Conservation (phyloP, 176 grass and related monocot genomes). For the Oryza meridionalis region DNA sequence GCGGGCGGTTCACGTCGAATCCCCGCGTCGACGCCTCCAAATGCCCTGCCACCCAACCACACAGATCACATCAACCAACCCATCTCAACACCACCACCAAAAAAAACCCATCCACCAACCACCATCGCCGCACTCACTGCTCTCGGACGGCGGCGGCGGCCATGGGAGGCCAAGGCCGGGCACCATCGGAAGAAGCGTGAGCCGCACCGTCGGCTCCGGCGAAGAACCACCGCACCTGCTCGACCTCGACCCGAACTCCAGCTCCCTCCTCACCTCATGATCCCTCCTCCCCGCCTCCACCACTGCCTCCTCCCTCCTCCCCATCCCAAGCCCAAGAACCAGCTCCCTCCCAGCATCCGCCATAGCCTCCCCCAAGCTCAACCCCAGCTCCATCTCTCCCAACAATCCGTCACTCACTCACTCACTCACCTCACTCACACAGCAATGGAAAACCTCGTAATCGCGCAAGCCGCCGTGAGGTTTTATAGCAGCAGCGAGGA, state of each 20-base stretch:
- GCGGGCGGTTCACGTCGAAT: constrained; percentile 83
- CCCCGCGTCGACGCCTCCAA: constrained; percentile 58
- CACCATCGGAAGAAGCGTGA: constrained; percentile 56
- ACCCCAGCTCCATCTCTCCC: constrained; percentile 67
- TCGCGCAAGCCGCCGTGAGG: constrained; percentile 10
- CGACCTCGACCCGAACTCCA: constrained; percentile 25
- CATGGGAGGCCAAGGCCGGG: constrained; percentile 57
- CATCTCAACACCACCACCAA: not conserved
- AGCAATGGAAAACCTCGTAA: constrained; percentile 23
- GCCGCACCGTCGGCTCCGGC: constrained; percentile 55
- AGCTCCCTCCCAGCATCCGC: constrained; percentile 59
- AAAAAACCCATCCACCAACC: not conserved
- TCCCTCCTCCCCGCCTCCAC: not conserved
- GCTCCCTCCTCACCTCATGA: constrained; percentile 16
- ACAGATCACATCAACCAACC: constrained; percentile 5
- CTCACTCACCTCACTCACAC: no score
- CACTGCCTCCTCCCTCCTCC: constrained; percentile 15
- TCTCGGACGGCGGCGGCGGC: constrained; percentile 27
- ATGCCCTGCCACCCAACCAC: constrained; percentile 52
- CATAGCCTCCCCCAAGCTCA: constrained; percentile 68
- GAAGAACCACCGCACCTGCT: constrained; percentile 22
- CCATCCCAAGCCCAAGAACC: constrained; percentile 62
- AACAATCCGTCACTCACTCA: no score
- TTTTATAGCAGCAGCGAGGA: constrained; percentile 38
- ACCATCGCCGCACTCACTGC: constrained; percentile 36